These are phyloP conservation scores for Yamadazyma triangularis DNA, from an alignment of 1,139 yeast genomes.

Conservation along the genomic window DNA sequence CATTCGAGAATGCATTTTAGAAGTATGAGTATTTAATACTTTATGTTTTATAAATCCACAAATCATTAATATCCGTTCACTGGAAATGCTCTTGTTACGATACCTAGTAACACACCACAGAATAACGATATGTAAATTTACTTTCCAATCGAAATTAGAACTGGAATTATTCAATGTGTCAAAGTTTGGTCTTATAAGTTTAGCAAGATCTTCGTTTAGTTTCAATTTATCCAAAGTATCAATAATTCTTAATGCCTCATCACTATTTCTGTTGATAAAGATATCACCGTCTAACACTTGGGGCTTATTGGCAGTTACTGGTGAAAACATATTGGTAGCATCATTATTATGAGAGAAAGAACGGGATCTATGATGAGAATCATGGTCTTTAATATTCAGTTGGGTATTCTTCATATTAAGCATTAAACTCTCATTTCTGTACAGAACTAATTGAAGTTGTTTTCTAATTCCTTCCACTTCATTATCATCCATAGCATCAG, in stretches of 20 bases:
- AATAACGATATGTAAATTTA: slow-evolving; percentile 32
- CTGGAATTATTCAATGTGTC: slow-evolving; percentile 6
- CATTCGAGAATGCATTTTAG: slow-evolving; percentile 20
- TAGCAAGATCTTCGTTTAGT: slow-evolving; percentile 27
- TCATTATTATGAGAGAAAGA: slow-evolving; percentile 10
- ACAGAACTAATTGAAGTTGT: slow-evolving; percentile 58
- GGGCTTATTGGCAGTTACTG: background rate
- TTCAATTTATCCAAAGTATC: slow-evolving; percentile 30
- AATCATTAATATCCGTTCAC: slow-evolving; percentile 31
- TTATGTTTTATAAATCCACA: slow-evolving; percentile 37
- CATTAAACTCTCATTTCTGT: slow-evolving; percentile 69
- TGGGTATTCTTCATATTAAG: slow-evolving; percentile 31
- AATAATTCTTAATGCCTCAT: slow-evolving; percentile 30
- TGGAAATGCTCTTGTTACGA: slow-evolving; percentile 24
- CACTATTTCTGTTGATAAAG: slow-evolving; percentile 25
- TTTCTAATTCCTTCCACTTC: slow-evolving; percentile 37
- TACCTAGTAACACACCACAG: slow-evolving; percentile 48
- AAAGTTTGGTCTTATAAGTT: slow-evolving; percentile 21
- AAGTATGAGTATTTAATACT: slow-evolving; percentile 21
- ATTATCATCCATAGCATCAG: slow-evolving; percentile 21
- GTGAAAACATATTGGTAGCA: slow-evolving; percentile 3
- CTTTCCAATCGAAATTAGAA: slow-evolving; percentile 31
- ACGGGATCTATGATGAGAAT: slow-evolving; percentile 9
- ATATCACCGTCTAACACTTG: slow-evolving; percentile 12
- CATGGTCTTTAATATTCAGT: background rate